Evolutionary conservation across 352 stramenopile species (phyloP).

Genomic region (Saprolegnia diclina): DNA sequence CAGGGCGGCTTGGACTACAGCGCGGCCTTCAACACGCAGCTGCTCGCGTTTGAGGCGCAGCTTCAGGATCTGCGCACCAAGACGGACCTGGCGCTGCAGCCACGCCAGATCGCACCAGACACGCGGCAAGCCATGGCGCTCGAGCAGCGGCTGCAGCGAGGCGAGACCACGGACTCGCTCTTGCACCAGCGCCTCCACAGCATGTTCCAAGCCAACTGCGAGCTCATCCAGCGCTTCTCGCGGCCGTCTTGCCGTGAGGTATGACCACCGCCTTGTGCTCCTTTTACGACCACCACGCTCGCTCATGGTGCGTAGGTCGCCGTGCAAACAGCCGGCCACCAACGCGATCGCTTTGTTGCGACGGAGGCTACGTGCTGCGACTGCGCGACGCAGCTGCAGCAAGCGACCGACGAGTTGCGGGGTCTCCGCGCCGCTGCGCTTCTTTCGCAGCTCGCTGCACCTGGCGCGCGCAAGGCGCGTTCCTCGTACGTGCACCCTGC

Average conservation of each 20-base stretch:
- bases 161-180: neutral
- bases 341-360: neutral
- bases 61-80: neutral
- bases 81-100: neutral
- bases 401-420: too few species aligned
- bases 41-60: conserved; percentile 12
- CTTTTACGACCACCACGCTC: too few species aligned
- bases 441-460: too few species aligned
- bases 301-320: too few species aligned
- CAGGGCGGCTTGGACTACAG: neutral
- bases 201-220: conserved; percentile 1
- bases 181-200: neutral
- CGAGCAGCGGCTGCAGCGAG: neutral
- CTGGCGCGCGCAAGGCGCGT: too few species aligned
- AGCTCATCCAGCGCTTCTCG: neutral
- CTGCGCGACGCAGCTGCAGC: neutral
- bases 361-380: neutral
- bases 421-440: too few species aligned
- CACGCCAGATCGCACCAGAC: neutral
- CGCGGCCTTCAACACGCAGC: conserved; percentile 3
- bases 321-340: too few species aligned
- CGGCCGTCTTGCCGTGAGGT: neutral
- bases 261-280: too few species aligned
- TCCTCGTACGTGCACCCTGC: too few species aligned
- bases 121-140: neutral